These are phyloP conservation scores for Leccinum pallidistipes DNA, from an alignment of 1,284 basidiomycete genomes.

Conservation along the genomic window DNA sequence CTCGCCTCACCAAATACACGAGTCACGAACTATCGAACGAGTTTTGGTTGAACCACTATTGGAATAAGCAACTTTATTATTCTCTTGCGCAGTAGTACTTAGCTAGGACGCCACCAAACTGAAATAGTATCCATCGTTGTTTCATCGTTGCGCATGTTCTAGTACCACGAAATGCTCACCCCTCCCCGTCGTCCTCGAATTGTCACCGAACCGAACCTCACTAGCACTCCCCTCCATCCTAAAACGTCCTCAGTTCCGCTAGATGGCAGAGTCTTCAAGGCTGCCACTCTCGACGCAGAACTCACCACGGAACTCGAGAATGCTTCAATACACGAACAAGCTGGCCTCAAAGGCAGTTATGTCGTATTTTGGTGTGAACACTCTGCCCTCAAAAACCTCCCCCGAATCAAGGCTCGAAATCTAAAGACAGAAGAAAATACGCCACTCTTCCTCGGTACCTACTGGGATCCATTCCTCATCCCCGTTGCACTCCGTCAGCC, in stretches of 20 bases:
- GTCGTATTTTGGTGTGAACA: background rate
- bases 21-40: background rate
- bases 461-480: background rate
- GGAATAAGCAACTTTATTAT: background rate
- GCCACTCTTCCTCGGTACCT: background rate
- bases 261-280: background rate
- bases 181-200: background rate
- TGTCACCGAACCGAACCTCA: background rate
- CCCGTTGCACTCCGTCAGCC: background rate
- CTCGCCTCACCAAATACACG: background rate
- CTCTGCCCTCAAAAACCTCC: background rate
- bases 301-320: background rate
- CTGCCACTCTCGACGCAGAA: background rate
- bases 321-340: background rate
- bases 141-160: too few relatives aligned
- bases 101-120: too few relatives aligned
- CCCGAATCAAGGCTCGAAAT: background rate
- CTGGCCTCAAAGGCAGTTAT: background rate
- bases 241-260: background rate
- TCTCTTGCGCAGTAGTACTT: background rate
- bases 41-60: background rate
- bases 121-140: too few relatives aligned
- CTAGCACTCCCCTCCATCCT: background rate
- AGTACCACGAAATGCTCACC: background rate
- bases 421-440: background rate